A percentile compares a stretch with the other conserved stretches of the same genome.
phyloP scores from a whole-genome alignment of 2,329 filamentous ascomycete genomes.

The Claviceps capensis region DNA sequence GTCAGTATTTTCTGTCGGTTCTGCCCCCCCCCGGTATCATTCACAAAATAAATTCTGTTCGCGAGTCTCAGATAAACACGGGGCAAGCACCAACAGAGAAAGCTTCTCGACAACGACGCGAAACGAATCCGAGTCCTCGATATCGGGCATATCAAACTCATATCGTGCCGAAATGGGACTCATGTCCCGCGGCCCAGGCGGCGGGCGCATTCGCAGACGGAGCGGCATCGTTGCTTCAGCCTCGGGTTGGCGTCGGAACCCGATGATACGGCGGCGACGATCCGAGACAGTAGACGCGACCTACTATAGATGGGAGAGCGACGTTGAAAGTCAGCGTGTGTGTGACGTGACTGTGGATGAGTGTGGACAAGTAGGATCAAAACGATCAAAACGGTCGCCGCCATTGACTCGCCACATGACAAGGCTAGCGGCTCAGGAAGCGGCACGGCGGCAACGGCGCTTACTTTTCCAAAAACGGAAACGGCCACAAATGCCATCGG shows the following conservation, averaged over 20 bases:
- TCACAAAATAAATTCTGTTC: no score
- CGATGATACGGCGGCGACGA: no score
- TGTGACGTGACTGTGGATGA: no score
- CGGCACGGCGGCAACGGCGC: neutral
- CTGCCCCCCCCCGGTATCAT: no score
- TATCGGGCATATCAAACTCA: slow-evolving; percentile 36
- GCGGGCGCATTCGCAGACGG: slow-evolving; percentile 21
- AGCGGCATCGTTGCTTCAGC: slow-evolving; percentile 19
- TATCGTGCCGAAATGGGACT: slow-evolving; percentile 21
- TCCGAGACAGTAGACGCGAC: no score
- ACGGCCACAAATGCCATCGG: neutral
- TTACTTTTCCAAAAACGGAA: neutral
- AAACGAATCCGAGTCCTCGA: slow-evolving; percentile 45
- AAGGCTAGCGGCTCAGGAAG: no score
- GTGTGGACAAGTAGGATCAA: no score
- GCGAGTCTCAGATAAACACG: neutral
- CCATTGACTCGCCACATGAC: no score
- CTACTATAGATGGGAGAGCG: no score
- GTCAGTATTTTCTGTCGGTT: neutral
- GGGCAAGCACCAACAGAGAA: slow-evolving; percentile 34
- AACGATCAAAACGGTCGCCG: no score
- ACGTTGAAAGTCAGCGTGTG: no score
- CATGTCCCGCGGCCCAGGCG: slow-evolving; percentile 17
- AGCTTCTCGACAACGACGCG: slow-evolving; percentile 54
- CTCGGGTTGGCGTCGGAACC: no score